These are phyloP conservation scores for Crithidia thermophila DNA, from an alignment of 208 protist genomes.

Conservation along the genomic window DNA sequence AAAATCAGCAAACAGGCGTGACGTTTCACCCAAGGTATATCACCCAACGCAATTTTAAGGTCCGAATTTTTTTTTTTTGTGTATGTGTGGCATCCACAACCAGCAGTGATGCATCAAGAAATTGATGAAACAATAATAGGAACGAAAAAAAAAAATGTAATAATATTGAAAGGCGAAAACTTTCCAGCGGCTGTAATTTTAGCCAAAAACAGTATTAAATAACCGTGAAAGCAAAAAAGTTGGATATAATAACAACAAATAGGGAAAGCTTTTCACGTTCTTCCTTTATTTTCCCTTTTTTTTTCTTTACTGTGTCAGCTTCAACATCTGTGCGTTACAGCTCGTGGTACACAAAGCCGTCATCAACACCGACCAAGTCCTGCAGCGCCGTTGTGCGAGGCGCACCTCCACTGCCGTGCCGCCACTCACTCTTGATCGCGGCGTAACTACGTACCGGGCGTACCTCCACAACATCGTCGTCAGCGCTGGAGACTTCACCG, in stretches of 20 bases:
- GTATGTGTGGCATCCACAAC: no score
- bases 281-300: neutral
- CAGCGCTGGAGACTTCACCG: conserved; percentile 23
- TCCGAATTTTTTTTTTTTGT: no score
- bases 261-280: no score
- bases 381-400: conserved; percentile 29
- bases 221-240: no score
- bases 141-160: neutral
- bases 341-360: conserved; percentile 89
- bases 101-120: neutral
- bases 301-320: neutral
- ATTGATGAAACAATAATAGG: neutral
- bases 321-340: conserved; percentile 29
- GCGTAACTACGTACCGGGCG: conserved; percentile 28
- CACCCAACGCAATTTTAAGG: no score
- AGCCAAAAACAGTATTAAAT: no score
- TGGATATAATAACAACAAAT: neutral
- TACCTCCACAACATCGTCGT: conserved; percentile 45
- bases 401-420: neutral
- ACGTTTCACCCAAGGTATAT: no score
- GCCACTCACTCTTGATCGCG: conserved; percentile 76
- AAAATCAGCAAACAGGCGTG: no score
- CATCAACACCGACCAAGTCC: conserved; percentile 66
- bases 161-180: no score
- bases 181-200: no score